Base-by-base conservation (phyloP, 495 filamentous ascomycete species). In the Elaphomyces granulatus region DNA sequence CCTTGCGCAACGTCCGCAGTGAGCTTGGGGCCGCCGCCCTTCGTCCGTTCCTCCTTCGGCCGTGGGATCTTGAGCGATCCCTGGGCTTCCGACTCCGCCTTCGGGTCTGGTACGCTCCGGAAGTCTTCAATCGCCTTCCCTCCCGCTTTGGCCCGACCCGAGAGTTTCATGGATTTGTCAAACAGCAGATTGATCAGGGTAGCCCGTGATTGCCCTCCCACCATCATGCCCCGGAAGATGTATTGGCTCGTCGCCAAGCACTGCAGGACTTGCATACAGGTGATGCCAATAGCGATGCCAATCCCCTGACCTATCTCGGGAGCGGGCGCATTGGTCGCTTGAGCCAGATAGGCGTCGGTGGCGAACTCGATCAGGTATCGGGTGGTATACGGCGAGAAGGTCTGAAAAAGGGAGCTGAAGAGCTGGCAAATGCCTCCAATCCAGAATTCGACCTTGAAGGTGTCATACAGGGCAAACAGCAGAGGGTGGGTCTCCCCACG, bases 381-480 rank as follows among this genome's bases (percentile, higher is more conserved):
- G 8, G 80, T 67, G 9, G 72, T 65, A 40, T 81, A 88, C 1
- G 82, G 79, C 26, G 83, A 75, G 45, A 90, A 66, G 43, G 86
- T 80, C 51, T 81, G 69, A 17, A 83, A 51, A 19, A 87, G 63
- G 35, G 74, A 68, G n/a, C 78, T 73, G 21, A 67, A 57, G n/a
- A 95, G 55, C 46, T 84, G 73, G 51, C 81, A 92, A 23, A 77
- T 40, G 3, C 81, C 88, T 20, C 86, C 86, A 10, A 92, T 47
- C 64, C 82, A 75, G 51, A 98, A 93, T 51, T 95, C 87, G 42
- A 66, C 61, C 47, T 79, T 76, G 66, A 90, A 92, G 2, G 83
- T 84, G 45, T 95, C 87, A 57, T 90, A 82, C 36, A 98, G 50
- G 4, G 88, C 83, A 64, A 75, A 81, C 8, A 83, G 47, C 8